A percentile compares a stretch with the other conserved stretches of the same genome.
phyloP scores from a whole-genome alignment of 192 early-diverging fungal genomes.

The Polychytrium aggregatum region DNA sequence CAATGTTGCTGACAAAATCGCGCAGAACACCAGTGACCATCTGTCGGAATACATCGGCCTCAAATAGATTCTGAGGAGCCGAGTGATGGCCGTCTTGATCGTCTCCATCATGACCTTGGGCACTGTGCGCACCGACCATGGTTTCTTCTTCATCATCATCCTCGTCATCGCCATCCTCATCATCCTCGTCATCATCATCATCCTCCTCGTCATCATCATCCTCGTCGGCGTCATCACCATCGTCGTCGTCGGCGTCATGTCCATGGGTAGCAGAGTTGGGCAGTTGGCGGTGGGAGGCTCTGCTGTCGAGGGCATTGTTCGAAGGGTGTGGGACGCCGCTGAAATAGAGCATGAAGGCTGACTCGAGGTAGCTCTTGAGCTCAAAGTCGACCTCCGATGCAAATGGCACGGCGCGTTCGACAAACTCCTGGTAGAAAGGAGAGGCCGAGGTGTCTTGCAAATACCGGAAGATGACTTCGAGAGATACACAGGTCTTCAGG shows the following conservation, averaged over 20 bases:
- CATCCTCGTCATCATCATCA: conserved; percentile 17
- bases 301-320: neutral
- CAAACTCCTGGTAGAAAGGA: conserved; percentile 65
- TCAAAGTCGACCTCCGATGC: conserved; percentile 51
- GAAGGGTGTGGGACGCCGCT: conserved; percentile 39
- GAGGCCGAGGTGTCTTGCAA: conserved; percentile 57
- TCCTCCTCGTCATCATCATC: conserved; percentile 13
- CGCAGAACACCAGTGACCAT: conserved; percentile 17
- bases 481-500: conserved; percentile 39
- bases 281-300: neutral
- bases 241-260: conserved; percentile 16
- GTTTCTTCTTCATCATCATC: conserved; percentile 11
- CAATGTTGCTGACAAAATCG: conserved; percentile 7
- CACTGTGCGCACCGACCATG: conserved; percentile 11
- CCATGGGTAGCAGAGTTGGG: no score
- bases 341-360: conserved; percentile 51
- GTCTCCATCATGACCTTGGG: conserved; percentile 17
- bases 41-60: conserved; percentile 38
- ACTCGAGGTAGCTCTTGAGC: conserved; percentile 38
- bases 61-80: conserved; percentile 39
- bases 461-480: conserved; percentile 64
- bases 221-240: conserved; percentile 12
- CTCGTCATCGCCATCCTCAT: conserved; percentile 11
- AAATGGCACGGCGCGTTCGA: conserved; percentile 53
- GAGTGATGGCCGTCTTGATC: conserved; percentile 15